phyloP scores from a whole-genome alignment of 2,329 filamentous ascomycete genomes.

The Lasiodiplodia hormozganensis region DNA sequence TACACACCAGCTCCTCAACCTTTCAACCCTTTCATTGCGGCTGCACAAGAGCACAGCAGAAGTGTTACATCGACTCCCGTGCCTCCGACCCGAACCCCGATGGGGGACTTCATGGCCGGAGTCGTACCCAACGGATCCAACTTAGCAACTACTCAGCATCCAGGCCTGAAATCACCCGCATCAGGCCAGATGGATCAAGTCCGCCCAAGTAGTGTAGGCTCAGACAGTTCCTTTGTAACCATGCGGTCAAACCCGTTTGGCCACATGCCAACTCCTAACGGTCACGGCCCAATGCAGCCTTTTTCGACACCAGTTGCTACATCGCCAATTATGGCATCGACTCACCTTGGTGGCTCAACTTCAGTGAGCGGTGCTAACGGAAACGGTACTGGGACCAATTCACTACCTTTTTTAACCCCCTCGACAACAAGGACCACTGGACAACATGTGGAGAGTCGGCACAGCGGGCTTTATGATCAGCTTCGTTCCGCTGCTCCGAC shows the following conservation, averaged over 20 bases:
- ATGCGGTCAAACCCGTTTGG: not conserved
- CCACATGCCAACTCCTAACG: not conserved
- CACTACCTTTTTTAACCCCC: not conserved
- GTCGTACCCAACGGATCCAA: not conserved
- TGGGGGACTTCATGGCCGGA: not conserved
- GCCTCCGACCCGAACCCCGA: not conserved
- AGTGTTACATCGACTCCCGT: slow-evolving; percentile 10
- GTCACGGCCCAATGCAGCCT: not conserved
- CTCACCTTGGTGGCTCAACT: not conserved
- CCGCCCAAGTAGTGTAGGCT: not conserved
- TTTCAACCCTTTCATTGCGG: slow-evolving; percentile 13
- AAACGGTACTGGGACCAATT: not conserved
- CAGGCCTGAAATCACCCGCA: not conserved
- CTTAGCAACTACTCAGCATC: not conserved
- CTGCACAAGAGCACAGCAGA: slow-evolving; percentile 17
- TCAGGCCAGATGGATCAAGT: not conserved
- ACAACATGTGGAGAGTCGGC: not conserved
- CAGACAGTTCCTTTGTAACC: not conserved
- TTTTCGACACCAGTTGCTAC: not conserved
- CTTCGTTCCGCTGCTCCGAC: no score
- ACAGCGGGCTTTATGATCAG: slow-evolving; percentile 11
- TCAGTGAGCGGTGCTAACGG: not conserved
- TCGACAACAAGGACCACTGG: not conserved
- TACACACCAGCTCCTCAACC: not conserved
- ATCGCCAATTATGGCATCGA: not conserved